These are phyloP conservation scores for Simmondsia chinensis DNA, from an alignment of 148 eudicot genomes.

Conservation along the genomic window DNA sequence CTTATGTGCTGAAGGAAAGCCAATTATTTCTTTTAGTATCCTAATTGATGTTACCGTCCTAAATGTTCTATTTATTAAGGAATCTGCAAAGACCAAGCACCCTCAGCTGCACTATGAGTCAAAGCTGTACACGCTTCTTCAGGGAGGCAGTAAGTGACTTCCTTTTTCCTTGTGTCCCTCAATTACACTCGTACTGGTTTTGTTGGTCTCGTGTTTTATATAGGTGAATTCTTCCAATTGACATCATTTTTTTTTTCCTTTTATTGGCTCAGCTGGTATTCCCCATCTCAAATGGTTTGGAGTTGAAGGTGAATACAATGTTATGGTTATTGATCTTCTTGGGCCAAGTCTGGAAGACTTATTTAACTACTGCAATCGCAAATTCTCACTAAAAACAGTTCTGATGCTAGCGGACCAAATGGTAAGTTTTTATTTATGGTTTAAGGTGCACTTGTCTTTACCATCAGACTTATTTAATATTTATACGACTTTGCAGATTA, in stretches of 20 bases:
- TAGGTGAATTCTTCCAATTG: no score
- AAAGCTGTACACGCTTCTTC: conserved; percentile 79
- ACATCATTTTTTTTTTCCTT: no score
- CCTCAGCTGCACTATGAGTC: conserved; percentile 92
- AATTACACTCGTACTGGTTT: no score
- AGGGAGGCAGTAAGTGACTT: conserved; percentile 72
- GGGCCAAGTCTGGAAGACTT: conserved; percentile 88
- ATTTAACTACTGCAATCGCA: conserved; percentile 76
- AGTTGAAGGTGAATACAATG: conserved; percentile 77
- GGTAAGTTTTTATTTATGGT: conserved; percentile 26
- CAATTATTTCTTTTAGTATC: no score
- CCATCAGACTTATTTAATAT: conserved; percentile 4
- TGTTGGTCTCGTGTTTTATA: no score
- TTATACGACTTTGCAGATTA: conserved; percentile 32
- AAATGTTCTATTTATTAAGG: conserved; percentile 23
- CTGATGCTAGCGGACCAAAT: conserved; percentile 87
- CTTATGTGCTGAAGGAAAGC: no score
- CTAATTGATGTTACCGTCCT: conserved; percentile 3
- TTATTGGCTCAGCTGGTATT: conserved; percentile 78
- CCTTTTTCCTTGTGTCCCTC: no score
- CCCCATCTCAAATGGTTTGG: conserved; percentile 86
- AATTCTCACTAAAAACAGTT: conserved; percentile 76
- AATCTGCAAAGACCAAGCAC: conserved; percentile 73
- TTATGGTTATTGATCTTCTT: conserved; percentile 89
- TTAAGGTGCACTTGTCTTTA: background rate